Evolutionary conservation across 2,329 filamentous ascomycete species (phyloP).

Genomic region (Sporothrix schenckii): DNA sequence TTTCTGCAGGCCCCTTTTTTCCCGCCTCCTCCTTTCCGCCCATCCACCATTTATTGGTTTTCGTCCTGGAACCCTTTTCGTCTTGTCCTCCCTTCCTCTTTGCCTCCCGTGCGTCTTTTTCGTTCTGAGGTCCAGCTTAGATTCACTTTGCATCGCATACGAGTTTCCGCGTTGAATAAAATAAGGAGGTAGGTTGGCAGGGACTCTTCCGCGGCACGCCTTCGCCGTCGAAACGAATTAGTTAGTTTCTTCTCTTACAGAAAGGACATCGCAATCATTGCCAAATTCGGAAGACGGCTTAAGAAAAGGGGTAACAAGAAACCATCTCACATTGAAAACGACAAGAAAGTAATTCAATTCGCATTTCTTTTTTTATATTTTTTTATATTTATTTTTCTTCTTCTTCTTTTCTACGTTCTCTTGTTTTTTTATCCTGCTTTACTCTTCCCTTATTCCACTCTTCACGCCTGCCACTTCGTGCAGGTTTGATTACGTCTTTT

Average conservation of each 20-base stretch:
- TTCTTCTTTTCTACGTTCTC: background rate
- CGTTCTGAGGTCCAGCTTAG: background rate
- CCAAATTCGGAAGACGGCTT: constrained; percentile 7
- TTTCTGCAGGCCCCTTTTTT: constrained; percentile 33
- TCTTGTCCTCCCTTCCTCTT: background rate
- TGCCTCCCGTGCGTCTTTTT: background rate
- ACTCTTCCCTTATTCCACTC: background rate
- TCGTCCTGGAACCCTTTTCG: background rate
- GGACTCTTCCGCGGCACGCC: background rate
- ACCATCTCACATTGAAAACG: too few relatives aligned
- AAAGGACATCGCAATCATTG: constrained; percentile 29
- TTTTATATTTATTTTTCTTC: too few relatives aligned
- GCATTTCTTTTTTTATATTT: too few relatives aligned
- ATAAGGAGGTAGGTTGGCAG: too few relatives aligned
- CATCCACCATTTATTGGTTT: background rate
- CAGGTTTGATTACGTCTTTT: constrained; percentile 19
- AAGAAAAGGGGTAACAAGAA: background rate
- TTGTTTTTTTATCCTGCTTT: background rate
- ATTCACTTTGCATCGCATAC: background rate
- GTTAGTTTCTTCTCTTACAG: background rate
- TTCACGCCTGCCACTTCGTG: constrained; percentile 7
- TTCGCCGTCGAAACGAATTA: background rate
- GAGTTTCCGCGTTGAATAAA: background rate
- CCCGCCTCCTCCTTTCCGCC: background rate
- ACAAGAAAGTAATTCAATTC: background rate